These are phyloP conservation scores for Candida boidinii DNA, from an alignment of 805 yeast genomes.

Conservation along the genomic window DNA sequence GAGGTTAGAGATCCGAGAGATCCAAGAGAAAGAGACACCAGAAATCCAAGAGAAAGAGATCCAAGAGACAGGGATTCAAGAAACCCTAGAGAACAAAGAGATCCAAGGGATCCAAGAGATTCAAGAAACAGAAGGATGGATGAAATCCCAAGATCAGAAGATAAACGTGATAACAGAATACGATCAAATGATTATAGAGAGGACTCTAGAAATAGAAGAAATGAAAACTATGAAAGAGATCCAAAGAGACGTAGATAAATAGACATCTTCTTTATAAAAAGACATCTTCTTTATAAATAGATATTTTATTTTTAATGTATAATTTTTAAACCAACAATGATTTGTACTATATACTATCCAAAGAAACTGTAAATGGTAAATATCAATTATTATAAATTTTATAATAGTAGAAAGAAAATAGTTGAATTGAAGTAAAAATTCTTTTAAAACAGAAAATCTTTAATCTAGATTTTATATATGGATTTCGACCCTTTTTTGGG, in stretches of 20 bases:
- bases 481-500: background rate
- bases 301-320: too few relatives aligned
- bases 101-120: background rate
- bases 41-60: background rate
- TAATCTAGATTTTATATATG: background rate
- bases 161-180: background rate
- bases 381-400: too few relatives aligned
- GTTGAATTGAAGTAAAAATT: background rate
- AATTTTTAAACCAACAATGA: too few relatives aligned
- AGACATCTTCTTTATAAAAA: too few relatives aligned
- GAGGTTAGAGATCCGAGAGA: background rate
- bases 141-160: background rate
- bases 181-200: conserved; percentile 1
- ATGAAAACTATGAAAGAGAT: too few relatives aligned
- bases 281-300: too few relatives aligned
- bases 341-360: too few relatives aligned
- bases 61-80: background rate
- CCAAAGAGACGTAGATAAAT: too few relatives aligned
- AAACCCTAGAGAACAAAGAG: background rate
- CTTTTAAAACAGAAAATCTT: background rate
- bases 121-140: background rate
- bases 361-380: too few relatives aligned
- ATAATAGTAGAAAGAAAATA: too few relatives aligned
- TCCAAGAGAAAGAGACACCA: conserved; percentile 2
- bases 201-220: too few relatives aligned